These are phyloP conservation scores for Cladosporium velox DNA, from an alignment of 2,329 filamentous ascomycete genomes.

Conservation along the genomic window DNA sequence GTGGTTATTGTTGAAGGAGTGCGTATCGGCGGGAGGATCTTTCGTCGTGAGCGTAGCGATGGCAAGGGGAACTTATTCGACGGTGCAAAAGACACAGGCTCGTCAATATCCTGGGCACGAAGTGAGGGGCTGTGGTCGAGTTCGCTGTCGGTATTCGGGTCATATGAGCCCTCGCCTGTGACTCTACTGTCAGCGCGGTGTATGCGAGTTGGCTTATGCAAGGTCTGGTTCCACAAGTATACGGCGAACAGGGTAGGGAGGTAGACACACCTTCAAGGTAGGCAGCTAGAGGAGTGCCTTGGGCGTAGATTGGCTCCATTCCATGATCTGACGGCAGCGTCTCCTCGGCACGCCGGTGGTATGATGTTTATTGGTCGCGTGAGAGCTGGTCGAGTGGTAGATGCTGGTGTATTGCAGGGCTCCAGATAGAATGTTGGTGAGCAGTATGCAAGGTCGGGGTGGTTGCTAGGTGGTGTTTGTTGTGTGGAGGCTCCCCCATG, in stretches of 20 bases:
- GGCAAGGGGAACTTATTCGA: slow-evolving; percentile 9
- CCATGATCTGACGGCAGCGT: slow-evolving; percentile 28
- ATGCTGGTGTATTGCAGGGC: background rate
- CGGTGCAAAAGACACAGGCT: slow-evolving; percentile 18
- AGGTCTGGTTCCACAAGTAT: background rate
- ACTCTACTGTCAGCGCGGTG: slow-evolving; percentile 18
- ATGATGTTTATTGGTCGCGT: slow-evolving; percentile 4
- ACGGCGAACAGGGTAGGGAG: background rate
- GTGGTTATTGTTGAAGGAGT: background rate
- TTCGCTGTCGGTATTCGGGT: slow-evolving; percentile 27
- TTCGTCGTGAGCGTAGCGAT: slow-evolving; percentile 5
- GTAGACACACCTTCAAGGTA: slow-evolving; percentile 76
- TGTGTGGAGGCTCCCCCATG: slow-evolving; percentile 1
- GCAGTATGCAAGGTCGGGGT: background rate
- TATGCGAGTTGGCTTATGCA: background rate
- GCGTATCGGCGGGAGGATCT: slow-evolving; percentile 25
- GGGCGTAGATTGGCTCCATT: slow-evolving; percentile 87
- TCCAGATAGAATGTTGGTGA: background rate
- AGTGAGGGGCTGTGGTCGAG: slow-evolving; percentile 22
- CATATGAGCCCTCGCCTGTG: slow-evolving; percentile 36
- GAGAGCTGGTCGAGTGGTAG: background rate
- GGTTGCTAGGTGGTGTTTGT: slow-evolving; percentile 4
- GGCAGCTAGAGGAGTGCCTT: slow-evolving; percentile 83
- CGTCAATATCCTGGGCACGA: background rate
- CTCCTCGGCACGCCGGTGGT: slow-evolving; percentile 12